Conservation (phyloP, 805 yeast species). For the Cyberlindnera nakhonratchasimensis region DNA sequence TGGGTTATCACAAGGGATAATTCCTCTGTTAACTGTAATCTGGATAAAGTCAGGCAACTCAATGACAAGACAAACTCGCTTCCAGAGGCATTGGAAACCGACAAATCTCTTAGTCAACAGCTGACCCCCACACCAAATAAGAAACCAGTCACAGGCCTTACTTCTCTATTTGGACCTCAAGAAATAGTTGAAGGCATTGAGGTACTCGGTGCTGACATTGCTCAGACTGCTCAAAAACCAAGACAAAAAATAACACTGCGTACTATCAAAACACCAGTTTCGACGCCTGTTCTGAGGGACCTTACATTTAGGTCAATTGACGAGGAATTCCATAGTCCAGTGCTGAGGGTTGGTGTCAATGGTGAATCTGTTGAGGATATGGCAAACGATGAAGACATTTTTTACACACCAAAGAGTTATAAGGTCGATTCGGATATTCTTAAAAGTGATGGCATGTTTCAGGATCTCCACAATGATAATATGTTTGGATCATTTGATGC, state of each 20-base stretch:
- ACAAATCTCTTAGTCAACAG: neutral
- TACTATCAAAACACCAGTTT: neutral
- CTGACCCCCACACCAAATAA: neutral
- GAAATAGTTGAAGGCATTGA: neutral
- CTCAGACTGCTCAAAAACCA: neutral
- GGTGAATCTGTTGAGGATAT: conserved; percentile 14
- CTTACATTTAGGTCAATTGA: conserved; percentile 17
- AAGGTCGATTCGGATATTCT: conserved; percentile 9
- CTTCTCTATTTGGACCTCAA: neutral
- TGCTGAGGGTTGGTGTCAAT: conserved; percentile 22
- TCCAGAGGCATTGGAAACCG: neutral
- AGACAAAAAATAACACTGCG: neutral
- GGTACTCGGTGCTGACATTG: neutral
- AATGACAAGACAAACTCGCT: neutral
- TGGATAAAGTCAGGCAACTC: conserved; percentile 13
- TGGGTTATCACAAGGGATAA: conserved; percentile 24
- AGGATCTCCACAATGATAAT: conserved; percentile 1
- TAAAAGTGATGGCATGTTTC: conserved; percentile 2
- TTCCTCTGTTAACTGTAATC: conserved; percentile 19
- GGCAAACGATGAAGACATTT: conserved; percentile 19
- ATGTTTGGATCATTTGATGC: conserved; percentile 10
- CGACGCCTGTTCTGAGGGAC: neutral
- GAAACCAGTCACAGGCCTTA: neutral
- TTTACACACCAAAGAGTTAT: conserved; percentile 26
- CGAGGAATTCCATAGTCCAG: conserved; percentile 23